Evolutionary conservation across 345 rosid genomes (phyloP).

Genomic region (Dipteronia dyeriana): DNA sequence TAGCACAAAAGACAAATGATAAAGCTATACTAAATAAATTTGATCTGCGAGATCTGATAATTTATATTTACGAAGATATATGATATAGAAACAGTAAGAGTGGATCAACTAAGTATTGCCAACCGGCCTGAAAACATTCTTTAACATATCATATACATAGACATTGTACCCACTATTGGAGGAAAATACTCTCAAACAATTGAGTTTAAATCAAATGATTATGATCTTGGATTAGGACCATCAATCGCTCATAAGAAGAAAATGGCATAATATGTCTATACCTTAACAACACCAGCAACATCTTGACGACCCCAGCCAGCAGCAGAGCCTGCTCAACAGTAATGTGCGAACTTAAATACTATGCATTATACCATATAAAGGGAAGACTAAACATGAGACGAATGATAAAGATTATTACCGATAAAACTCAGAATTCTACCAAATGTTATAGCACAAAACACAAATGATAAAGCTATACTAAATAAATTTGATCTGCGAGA

Average conservation of each 20-base stretch:
- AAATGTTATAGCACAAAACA: no score
- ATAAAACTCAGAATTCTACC: no score
- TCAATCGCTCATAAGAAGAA: not conserved
- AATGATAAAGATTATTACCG: no score
- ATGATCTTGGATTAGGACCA: not conserved
- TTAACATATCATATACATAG: not conserved
- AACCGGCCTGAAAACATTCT: not conserved
- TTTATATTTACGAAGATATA: no score
- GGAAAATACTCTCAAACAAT: not conserved
- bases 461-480: no score
- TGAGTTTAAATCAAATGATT: not conserved
- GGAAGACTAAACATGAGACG: not conserved
- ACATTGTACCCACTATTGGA: not conserved
- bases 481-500: no score
- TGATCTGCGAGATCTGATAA: no score
- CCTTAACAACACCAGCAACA: slow-evolving; percentile 98
- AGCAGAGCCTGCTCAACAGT: slow-evolving; percentile 69
- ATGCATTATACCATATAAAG: not conserved
- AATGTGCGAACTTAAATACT: not conserved
- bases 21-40: no score
- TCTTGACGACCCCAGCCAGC: slow-evolving; percentile 96
- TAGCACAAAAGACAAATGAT: no score
- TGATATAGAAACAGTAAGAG: no score
- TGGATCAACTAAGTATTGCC: no score
- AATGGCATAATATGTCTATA: slow-evolving; percentile 24